A percentile compares a stretch with the other conserved stretches of the same genome.
phyloP scores from a whole-genome alignment of 495 filamentous ascomycete species.

The Bombardia bombarda region DNA sequence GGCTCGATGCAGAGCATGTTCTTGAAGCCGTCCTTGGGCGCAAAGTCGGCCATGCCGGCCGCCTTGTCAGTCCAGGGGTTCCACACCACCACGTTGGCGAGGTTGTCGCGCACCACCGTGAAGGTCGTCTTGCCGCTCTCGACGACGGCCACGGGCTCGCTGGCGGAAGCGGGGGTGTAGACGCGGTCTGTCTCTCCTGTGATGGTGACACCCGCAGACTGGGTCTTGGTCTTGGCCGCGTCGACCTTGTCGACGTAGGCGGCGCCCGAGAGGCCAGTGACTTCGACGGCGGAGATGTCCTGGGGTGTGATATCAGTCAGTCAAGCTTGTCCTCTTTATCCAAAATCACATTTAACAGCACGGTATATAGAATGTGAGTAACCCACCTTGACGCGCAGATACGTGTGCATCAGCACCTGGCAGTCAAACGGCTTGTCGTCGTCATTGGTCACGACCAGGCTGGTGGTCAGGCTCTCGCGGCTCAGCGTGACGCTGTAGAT shows the following conservation, averaged over 20 bases:
- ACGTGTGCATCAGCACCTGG: conserved; percentile 87
- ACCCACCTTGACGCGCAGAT: conserved; percentile 70
- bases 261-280: conserved; percentile 65
- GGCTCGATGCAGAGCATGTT: conserved; percentile 93
- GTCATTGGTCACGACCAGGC: conserved; percentile 80
- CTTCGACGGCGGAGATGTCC: conserved; percentile 63
- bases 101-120: conserved; percentile 67
- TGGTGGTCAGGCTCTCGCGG: conserved; percentile 66
- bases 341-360: too few relatives aligned
- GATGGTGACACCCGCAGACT: conserved; percentile 47
- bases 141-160: conserved; percentile 44
- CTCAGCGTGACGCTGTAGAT: conserved; percentile 88
- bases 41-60: conserved; percentile 76
- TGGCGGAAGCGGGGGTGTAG: conserved; percentile 48
- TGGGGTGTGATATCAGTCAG: conserved; percentile 20
- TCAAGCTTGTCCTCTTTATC: too few relatives aligned
- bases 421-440: conserved; percentile 77
- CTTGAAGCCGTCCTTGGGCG: conserved; percentile 78
- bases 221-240: conserved; percentile 44
- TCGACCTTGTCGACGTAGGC: conserved; percentile 78
- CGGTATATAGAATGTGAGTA: background rate
- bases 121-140: conserved; percentile 56
- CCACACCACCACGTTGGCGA: conserved; percentile 89
- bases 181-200: conserved; percentile 73
- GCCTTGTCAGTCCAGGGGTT: conserved; percentile 91